phyloP scores from a whole-genome alignment of 805 yeast species.

The Metschnikowia corniflorae region DNA sequence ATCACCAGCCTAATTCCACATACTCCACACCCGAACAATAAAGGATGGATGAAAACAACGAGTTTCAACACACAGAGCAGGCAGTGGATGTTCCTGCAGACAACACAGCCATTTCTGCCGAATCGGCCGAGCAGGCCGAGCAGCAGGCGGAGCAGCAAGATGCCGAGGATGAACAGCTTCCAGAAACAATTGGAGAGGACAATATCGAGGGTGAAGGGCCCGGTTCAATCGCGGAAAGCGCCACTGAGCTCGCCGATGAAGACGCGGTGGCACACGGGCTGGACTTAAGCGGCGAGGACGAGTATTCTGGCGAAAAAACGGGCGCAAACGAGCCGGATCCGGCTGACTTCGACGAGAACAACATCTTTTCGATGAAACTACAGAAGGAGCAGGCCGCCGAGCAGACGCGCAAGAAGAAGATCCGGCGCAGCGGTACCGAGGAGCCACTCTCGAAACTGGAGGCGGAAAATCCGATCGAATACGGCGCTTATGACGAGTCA shows the following conservation, averaged over 20 bases:
- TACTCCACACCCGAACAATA: too few species aligned
- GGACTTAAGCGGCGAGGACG: not conserved
- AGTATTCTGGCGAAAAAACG: too few species aligned
- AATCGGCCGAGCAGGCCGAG: conserved; percentile 10
- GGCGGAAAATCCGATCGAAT: conserved; percentile 12
- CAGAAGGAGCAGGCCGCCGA: conserved; percentile 15
- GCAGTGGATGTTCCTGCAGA: conserved; percentile 1
- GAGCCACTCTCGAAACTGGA: conserved; percentile 4
- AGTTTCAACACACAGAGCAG: not conserved
- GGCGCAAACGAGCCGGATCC: not conserved
- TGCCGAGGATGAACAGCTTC: conserved; percentile 16
- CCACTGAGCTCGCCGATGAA: conserved; percentile 5
- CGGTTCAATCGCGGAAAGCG: conserved; percentile 11
- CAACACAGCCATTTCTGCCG: not conserved
- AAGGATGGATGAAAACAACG: conserved; percentile 4
- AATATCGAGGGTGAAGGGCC: conserved; percentile 14
- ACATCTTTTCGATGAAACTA: conserved; percentile 15
- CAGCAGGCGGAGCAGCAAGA: conserved; percentile 13
- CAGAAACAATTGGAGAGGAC: conserved; percentile 12
- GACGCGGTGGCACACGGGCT: conserved; percentile 5
- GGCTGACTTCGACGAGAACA: conserved; percentile 14
- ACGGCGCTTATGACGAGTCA: conserved; percentile 7
- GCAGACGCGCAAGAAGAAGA: conserved; percentile 19
- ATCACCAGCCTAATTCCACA: not conserved
- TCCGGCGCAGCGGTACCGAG: conserved; percentile 14